Evolutionary conservation across 768 basidiomycete species (phyloP).

Genomic region (Termitomyces sp.): DNA sequence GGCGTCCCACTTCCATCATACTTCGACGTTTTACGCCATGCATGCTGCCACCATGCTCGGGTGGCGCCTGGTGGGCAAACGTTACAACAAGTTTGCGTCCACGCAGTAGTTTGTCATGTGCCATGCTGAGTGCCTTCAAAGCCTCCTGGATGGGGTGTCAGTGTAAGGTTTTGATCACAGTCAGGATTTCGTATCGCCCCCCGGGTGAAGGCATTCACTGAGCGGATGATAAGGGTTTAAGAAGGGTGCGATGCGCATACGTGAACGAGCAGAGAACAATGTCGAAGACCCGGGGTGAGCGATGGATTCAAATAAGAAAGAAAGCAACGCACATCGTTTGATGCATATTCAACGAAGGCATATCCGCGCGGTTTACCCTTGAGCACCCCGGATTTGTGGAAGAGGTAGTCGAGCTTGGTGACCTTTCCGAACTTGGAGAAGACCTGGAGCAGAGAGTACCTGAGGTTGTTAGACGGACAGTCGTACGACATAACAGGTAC

Average conservation of each 20-base stretch:
- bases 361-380: constrained; percentile 95
- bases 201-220: constrained; percentile 15
- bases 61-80: constrained; percentile 80
- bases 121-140: constrained; percentile 60
- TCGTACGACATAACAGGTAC: constrained; percentile 13
- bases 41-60: constrained; percentile 26
- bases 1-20: constrained; percentile 55
- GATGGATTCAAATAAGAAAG: constrained; percentile 13
- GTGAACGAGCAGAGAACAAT: constrained; percentile 10
- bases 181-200: constrained; percentile 5
- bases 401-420: constrained; percentile 89
- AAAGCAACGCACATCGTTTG: constrained; percentile 63
- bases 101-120: constrained; percentile 77
- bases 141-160: constrained; percentile 60
- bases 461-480: constrained; percentile 20
- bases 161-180: constrained; percentile 2
- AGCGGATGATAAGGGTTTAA: neutral
- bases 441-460: constrained; percentile 83
- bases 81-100: constrained; percentile 91
- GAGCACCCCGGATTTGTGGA: constrained; percentile 85
- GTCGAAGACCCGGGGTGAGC: constrained; percentile 46
- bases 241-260: neutral
- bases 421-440: constrained; percentile 93
- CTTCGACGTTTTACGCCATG: constrained; percentile 29
- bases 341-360: constrained; percentile 85